Conservation (phyloP, 148 eudicot species). For the Dianthus caryophyllus region DNA sequence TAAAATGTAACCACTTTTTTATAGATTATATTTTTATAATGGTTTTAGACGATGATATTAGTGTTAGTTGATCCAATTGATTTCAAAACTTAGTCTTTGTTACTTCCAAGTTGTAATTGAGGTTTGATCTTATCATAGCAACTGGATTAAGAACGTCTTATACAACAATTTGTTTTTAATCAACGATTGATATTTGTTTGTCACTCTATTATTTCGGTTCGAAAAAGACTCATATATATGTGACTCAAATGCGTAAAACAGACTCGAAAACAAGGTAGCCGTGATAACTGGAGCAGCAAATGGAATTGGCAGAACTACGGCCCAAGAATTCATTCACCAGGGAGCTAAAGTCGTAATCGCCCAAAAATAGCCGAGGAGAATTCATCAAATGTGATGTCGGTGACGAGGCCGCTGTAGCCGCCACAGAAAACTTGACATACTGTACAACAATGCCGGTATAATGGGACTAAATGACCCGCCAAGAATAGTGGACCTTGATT, state of each 20-base stretch:
- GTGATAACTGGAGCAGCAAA: constrained; percentile 71
- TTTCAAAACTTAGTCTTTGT: too few species aligned
- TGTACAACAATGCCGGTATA: constrained; percentile 49
- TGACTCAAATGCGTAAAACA: constrained; percentile 1
- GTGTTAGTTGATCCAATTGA: too few species aligned
- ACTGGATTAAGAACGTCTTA: too few species aligned
- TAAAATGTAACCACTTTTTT: too few species aligned
- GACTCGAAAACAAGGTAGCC: constrained; percentile 66
- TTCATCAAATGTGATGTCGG: constrained; percentile 51
- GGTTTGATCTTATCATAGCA: too few species aligned
- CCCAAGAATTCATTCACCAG: constrained; percentile 40
- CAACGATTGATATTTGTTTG: too few species aligned
- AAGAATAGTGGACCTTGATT: constrained; percentile 40
- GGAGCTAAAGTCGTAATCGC: constrained; percentile 70
- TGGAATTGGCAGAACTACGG: constrained; percentile 61
- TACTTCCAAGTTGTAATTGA: too few species aligned
- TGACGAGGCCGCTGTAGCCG: constrained; percentile 13
- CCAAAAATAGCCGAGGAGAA: constrained; percentile 27
- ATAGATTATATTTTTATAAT: too few species aligned
- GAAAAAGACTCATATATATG: too few species aligned
- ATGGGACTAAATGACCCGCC: constrained; percentile 38
- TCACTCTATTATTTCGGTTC: too few species aligned
- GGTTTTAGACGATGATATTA: too few species aligned
- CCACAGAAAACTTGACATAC: constrained; percentile 13
- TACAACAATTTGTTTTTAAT: too few species aligned